Base-by-base conservation (phyloP, 345 rosid genomes). In the Ailanthus altissimus region DNA sequence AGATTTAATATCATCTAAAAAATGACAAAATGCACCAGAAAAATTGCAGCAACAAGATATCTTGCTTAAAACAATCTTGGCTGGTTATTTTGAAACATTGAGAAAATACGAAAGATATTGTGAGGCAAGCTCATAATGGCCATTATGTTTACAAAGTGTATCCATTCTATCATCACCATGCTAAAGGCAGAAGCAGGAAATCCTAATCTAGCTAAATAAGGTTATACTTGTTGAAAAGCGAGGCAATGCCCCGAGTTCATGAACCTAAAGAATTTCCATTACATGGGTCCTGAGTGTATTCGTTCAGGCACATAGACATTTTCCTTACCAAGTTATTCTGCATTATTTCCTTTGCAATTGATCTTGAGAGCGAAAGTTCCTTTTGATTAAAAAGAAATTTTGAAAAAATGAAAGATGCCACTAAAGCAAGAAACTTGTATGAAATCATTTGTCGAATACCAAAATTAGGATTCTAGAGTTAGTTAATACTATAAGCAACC, bases 1-100 rank as follows among this genome's bases (percentile, higher is more conserved):
- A 67, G 77, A 40, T 15, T 20, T 45, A 50, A 65, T 60, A 70
- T 67, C 10, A 38, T 38, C 45, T 43, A 15, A 67, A 70, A 57
- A 69, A 40, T 46, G 38, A 49, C 43, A 23, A 38, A 67, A 45
- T 38, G n/a, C 18, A 63, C 45, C 4, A 62, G 26, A 36, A 74
- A 73, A 61, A 45, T 3, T 16, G 28, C 60, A 61, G 45, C 36
- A 47, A 7, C 45, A 40, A 45, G 23, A 28, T 42, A 43, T 73
- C 32, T 42, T 23, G 15, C 21, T 18, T 20, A 21, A 42, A 70
- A 36, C 59, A n/a, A 38, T 38, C 46, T 38, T 18, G 25, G 18
- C 47, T 8, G 8, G 25, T 62, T 62, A 36, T 36, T 62, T 61
- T 59, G 16, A 71, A 74, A 47, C 54, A 36, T 20, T 6, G 40